phyloP scores from a whole-genome alignment of 257 asterid genomes.

The Marsdenia floribunda region DNA sequence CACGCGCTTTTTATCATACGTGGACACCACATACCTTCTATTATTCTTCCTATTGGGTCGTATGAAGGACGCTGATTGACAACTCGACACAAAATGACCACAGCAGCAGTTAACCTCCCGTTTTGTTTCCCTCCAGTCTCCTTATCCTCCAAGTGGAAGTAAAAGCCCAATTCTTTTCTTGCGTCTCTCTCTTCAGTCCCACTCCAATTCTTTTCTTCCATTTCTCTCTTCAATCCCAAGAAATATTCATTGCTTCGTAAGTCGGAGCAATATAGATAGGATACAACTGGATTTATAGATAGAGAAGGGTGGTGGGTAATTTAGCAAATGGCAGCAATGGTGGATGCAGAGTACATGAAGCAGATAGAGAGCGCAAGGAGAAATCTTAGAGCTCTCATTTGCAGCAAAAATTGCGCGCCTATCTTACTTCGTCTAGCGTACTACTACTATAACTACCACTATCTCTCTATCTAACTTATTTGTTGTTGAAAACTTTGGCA shows the following conservation, averaged over 20 bases:
- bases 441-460: background rate
- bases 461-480: background rate
- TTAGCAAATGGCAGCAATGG: constrained; percentile 21
- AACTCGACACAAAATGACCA: too few species aligned
- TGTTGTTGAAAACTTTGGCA: background rate
- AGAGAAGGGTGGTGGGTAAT: background rate
- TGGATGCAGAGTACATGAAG: constrained; percentile 46
- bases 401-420: constrained; percentile 66
- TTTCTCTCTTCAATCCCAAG: background rate
- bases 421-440: constrained; percentile 90
- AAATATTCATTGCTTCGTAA: constrained; percentile 23
- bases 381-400: constrained; percentile 64
- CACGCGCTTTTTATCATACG: background rate
- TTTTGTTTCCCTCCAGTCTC: constrained; percentile 8
- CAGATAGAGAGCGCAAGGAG: constrained; percentile 56
- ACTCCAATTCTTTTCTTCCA: too few species aligned
- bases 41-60: background rate
- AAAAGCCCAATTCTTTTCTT: constrained; percentile 21
- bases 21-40: background rate
- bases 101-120: background rate
- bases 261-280: background rate
- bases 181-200: background rate
- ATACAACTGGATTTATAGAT: background rate
- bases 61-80: background rate
- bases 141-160: background rate